Conservation (phyloP, 495 filamentous ascomycete genomes). For the Hypoxylon fragiforme region DNA sequence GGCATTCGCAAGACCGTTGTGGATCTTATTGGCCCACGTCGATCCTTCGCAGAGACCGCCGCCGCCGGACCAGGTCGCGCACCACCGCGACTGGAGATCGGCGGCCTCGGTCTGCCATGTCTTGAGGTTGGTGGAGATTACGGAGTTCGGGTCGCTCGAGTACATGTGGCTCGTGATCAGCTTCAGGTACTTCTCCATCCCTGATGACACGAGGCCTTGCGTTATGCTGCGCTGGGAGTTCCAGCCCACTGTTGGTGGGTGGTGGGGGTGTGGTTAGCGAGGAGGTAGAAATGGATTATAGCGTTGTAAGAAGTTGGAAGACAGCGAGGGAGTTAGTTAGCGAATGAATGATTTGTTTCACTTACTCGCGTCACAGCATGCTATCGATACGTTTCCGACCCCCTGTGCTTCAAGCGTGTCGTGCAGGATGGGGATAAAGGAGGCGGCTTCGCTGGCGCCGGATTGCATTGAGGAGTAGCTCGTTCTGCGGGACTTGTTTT, state of each 20-base stretch:
- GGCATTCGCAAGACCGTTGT: slow-evolving; percentile 45
- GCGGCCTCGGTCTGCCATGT: slow-evolving; percentile 57
- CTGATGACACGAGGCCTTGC: slow-evolving; percentile 44
- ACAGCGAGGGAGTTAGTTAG: background rate
- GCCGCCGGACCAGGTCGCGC: slow-evolving; percentile 50
- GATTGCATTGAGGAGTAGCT: slow-evolving; percentile 52
- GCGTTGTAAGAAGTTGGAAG: background rate
- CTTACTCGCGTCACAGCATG: slow-evolving; percentile 54
- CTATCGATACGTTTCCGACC: slow-evolving; percentile 43
- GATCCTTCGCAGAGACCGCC: slow-evolving; percentile 55
- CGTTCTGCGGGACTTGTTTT: slow-evolving; percentile 29
- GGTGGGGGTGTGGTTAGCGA: no score
- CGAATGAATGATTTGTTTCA: background rate
- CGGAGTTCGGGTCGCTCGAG: slow-evolving; percentile 41
- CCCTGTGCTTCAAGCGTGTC: slow-evolving; percentile 43
- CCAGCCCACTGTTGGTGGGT: slow-evolving; percentile 53
- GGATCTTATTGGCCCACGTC: slow-evolving; percentile 59
- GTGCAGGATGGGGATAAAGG: slow-evolving; percentile 52
- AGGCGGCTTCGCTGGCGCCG: slow-evolving; percentile 48
- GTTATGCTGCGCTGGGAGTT: slow-evolving; percentile 44
- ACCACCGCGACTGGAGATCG: slow-evolving; percentile 42
- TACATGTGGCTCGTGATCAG: slow-evolving; percentile 57
- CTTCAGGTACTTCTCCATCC: slow-evolving; percentile 43
- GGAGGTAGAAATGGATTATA: no score
- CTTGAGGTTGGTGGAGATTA: slow-evolving; percentile 44